Conservation (phyloP, 2,329 filamentous ascomycete genomes). For the Hypoxylon sp. region DNA sequence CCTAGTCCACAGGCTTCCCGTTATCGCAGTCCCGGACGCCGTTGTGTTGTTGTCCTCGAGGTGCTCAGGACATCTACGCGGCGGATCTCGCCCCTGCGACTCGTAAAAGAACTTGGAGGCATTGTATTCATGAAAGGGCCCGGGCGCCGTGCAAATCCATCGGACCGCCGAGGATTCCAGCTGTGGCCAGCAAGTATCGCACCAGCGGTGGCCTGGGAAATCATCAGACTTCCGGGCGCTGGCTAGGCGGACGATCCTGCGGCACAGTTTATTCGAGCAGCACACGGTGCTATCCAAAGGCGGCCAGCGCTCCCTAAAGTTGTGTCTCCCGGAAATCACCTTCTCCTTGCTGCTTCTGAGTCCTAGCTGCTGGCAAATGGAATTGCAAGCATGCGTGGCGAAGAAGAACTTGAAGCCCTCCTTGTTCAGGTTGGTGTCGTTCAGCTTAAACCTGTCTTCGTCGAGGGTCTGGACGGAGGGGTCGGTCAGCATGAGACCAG, state of each 20-base stretch:
- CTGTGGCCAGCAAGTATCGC: constrained; percentile 15
- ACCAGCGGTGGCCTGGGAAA: constrained; percentile 36
- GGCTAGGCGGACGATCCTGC: constrained; percentile 50
- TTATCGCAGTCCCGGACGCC: neutral
- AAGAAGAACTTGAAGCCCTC: constrained; percentile 7
- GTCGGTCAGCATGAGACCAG: constrained; percentile 54
- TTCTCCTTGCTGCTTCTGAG: constrained; percentile 1
- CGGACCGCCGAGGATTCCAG: neutral
- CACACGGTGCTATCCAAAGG: constrained; percentile 49
- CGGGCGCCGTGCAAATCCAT: neutral
- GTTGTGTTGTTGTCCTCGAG: neutral
- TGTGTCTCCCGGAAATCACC: constrained; percentile 46
- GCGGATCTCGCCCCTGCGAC: neutral
- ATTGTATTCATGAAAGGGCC: neutral
- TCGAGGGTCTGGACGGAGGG: constrained; percentile 55
- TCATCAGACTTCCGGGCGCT: constrained; percentile 41
- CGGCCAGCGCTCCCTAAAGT: constrained; percentile 53
- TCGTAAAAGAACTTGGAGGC: constrained; percentile 7
- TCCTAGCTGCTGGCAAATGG: neutral
- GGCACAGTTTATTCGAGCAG: constrained; percentile 58
- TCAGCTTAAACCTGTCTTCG: constrained; percentile 26
- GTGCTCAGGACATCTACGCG: neutral
- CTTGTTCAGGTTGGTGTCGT: neutral
- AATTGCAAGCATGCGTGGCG: neutral
- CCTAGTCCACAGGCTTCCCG: neutral